phyloP scores from a whole-genome alignment of 331 rosid genomes.

The Spiraea crenata region DNA sequence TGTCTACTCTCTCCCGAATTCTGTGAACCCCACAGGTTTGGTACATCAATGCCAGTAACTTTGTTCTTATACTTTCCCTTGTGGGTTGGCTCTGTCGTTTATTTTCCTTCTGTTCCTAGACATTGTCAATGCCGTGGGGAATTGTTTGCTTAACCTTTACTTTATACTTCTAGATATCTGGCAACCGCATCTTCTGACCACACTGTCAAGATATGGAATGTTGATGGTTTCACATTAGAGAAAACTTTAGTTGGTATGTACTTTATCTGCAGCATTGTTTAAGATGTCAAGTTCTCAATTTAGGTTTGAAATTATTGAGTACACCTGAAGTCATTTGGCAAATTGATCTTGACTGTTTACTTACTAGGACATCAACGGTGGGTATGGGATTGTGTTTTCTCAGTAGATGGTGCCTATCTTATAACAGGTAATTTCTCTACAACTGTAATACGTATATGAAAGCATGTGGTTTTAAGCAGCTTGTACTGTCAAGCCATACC shows the following conservation, averaged over 20 bases:
- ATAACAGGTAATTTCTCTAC: constrained; percentile 65
- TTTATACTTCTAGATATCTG: constrained; percentile 58
- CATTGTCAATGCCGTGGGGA: too few species aligned
- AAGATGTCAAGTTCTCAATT: constrained; percentile 5
- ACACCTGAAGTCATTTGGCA: background rate
- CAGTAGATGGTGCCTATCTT: constrained; percentile 97
- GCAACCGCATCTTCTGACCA: constrained; percentile 96
- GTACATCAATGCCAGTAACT: constrained; percentile 15
- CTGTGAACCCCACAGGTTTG: constrained; percentile 92
- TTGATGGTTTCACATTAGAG: constrained; percentile 94
- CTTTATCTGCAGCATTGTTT: constrained; percentile 10
- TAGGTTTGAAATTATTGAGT: background rate
- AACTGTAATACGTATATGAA: background rate
- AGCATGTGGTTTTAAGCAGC: background rate
- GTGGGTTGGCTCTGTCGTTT: background rate
- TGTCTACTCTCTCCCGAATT: constrained; percentile 96
- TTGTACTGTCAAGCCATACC: background rate
- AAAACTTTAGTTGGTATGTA: constrained; percentile 78
- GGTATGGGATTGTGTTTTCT: constrained; percentile 99
- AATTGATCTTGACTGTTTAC: constrained; percentile 18
- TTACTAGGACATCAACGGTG: constrained; percentile 84
- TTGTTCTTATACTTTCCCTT: background rate
- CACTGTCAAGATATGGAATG: constrained; percentile 97
- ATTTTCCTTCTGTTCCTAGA: constrained; percentile 11
- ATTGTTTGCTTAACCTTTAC: background rate